These are phyloP conservation scores for Botrytis byssoidea DNA, from an alignment of 2,329 filamentous ascomycete genomes.

Conservation along the genomic window DNA sequence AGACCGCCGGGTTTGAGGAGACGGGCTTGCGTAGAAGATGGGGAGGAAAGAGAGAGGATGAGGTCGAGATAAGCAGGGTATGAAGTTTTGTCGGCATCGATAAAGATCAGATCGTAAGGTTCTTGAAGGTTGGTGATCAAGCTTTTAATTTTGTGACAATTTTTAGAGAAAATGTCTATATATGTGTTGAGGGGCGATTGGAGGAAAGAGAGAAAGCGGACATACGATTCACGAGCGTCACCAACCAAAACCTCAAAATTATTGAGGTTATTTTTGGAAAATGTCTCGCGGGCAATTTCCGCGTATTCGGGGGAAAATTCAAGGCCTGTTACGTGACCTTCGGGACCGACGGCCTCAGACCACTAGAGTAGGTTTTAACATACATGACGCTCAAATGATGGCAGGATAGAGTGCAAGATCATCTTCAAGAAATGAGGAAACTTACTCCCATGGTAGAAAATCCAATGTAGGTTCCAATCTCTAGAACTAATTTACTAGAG, in stretches of 20 bases:
- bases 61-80: constrained; percentile 49
- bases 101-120: constrained; percentile 55
- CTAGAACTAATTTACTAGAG: constrained; percentile 28
- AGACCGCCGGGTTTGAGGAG: constrained; percentile 51
- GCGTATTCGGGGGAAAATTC: constrained; percentile 49
- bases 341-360: constrained; percentile 32
- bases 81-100: constrained; percentile 54
- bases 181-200: too few relatives aligned
- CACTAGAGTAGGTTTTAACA: constrained; percentile 18
- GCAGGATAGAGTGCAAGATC: neutral
- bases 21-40: constrained; percentile 33
- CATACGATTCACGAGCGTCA: constrained; percentile 48
- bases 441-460: constrained; percentile 31
- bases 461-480: constrained; percentile 36
- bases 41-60: constrained; percentile 44
- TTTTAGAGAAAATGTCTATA: constrained; percentile 19
- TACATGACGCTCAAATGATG: neutral
- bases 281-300: constrained; percentile 42
- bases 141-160: constrained; percentile 22
- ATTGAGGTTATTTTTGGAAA: constrained; percentile 42
- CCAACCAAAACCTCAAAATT: constrained; percentile 51
- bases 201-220: constrained; percentile 17
- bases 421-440: neutral
- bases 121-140: constrained; percentile 32
- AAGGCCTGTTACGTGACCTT: constrained; percentile 42